Conservation (phyloP, 345 rosid genomes). For the Ceriops tagal region DNA sequence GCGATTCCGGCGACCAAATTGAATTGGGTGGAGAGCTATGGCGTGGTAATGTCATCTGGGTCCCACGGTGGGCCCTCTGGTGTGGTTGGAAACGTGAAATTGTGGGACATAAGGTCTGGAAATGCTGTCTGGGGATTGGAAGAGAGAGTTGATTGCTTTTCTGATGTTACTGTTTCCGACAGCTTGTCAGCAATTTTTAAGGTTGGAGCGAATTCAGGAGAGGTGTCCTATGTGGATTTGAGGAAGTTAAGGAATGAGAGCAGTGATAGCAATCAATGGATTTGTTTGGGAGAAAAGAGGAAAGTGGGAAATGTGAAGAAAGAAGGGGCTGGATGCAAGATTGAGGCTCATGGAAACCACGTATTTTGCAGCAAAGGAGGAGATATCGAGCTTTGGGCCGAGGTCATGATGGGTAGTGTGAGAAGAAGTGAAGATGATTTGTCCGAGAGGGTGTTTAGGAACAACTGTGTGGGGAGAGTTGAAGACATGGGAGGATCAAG, state of each 20-base stretch:
- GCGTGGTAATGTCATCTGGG: conserved; percentile 77
- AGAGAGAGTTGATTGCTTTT: conserved; percentile 77
- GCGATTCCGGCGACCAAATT: conserved; percentile 78
- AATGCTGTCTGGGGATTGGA: conserved; percentile 68
- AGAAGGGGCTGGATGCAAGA: conserved; percentile 73
- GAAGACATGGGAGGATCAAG: conserved; percentile 52
- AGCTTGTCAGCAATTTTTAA: conserved; percentile 60
- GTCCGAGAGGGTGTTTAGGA: conserved; percentile 61
- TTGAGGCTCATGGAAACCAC: conserved; percentile 74
- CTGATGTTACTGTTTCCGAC: conserved; percentile 76
- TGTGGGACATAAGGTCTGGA: conserved; percentile 85
- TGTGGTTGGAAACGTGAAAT: conserved; percentile 54
- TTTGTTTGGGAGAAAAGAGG: conserved; percentile 56
- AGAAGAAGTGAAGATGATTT: conserved; percentile 37
- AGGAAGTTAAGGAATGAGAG: conserved; percentile 46
- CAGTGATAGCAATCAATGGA: conserved; percentile 43
- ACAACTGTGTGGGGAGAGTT: conserved; percentile 57
- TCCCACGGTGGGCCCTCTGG: conserved; percentile 88
- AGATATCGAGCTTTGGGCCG: conserved; percentile 78
- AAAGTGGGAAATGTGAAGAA: conserved; percentile 58
- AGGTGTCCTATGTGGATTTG: conserved; percentile 59
- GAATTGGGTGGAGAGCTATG: conserved; percentile 60
- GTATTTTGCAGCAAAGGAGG: conserved; percentile 72
- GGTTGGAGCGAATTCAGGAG: conserved; percentile 73
- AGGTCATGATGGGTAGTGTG: conserved; percentile 46